phyloP scores from a whole-genome alignment of 495 filamentous ascomycete species.

The Penicillium lividum region DNA sequence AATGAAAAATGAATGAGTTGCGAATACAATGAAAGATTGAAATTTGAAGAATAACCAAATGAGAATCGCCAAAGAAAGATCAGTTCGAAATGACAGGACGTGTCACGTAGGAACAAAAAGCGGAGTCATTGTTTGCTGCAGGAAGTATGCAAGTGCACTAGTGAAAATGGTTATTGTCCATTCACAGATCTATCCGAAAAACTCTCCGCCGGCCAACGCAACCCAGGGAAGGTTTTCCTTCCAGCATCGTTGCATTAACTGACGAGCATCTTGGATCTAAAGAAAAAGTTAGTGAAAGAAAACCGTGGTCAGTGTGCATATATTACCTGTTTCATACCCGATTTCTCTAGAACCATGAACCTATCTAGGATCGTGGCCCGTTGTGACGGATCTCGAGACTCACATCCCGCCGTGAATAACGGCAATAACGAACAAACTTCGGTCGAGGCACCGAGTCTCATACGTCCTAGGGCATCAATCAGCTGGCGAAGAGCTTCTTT shows the following conservation, averaged over 20 bases:
- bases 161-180: not conserved
- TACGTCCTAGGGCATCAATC: slow-evolving; percentile 58
- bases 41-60: not conserved
- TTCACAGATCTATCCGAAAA: slow-evolving; percentile 35
- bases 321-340: slow-evolving; percentile 73
- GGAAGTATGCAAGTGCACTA: not conserved
- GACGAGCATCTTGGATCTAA: slow-evolving; percentile 48
- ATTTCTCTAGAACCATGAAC: slow-evolving; percentile 68
- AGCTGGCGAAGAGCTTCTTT: slow-evolving; percentile 66
- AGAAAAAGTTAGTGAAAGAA: not conserved
- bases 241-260: slow-evolving; percentile 49
- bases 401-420: slow-evolving; percentile 83
- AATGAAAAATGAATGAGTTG: too few species aligned
- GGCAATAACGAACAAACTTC: slow-evolving; percentile 81
- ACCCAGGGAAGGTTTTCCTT: slow-evolving; percentile 44
- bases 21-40: too few species aligned
- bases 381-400: slow-evolving; percentile 57
- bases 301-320: not conserved
- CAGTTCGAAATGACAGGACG: not conserved
- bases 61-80: not conserved
- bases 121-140: not conserved
- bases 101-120: not conserved
- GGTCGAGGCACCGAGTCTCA: slow-evolving; percentile 65
- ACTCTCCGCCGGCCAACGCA: slow-evolving; percentile 43
- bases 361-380: slow-evolving; percentile 64